Evolutionary conservation across 352 stramenopile species (phyloP).

Genomic region (Phytophthora idaei): DNA sequence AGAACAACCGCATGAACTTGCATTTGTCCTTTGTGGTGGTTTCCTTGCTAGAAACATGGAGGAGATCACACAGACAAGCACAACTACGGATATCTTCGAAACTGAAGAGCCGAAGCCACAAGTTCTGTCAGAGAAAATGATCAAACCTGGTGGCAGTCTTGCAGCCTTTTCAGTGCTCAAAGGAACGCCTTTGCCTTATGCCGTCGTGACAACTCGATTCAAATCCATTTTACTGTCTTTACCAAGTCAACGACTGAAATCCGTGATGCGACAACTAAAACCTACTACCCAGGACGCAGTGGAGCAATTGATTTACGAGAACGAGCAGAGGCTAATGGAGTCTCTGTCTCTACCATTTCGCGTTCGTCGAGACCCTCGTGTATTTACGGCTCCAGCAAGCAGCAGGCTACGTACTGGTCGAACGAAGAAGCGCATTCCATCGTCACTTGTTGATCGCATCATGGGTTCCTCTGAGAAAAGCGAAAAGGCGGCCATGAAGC

Average conservation of each 20-base stretch:
- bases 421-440: conserved; percentile 24
- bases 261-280: conserved; percentile 52
- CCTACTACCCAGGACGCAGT: conserved; percentile 31
- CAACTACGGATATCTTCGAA: conserved; percentile 18
- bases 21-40: conserved; percentile 59
- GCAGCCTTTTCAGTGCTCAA: conserved; percentile 43
- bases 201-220: conserved; percentile 49
- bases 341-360: conserved; percentile 35
- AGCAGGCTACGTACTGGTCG: conserved; percentile 4
- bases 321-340: conserved; percentile 42
- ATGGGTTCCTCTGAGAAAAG: conserved; percentile 22
- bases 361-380: conserved; percentile 25
- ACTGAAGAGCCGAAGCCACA: conserved; percentile 13
- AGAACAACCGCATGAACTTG: conserved; percentile 49
- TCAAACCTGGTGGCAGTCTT: conserved; percentile 48
- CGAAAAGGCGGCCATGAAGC: conserved; percentile 17
- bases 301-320: conserved; percentile 43
- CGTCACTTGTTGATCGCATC: conserved; percentile 23
- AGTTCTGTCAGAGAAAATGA: conserved; percentile 48
- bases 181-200: conserved; percentile 38
- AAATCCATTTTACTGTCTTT: conserved; percentile 66
- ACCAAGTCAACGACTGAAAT: conserved; percentile 56
- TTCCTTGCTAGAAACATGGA: conserved; percentile 44
- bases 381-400: conserved; percentile 17
- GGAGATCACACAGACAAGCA: neutral